Percentiles rank a stretch among this genome's conserved stretches.
Evolutionary conservation across 1,284 basidiomycete species (phyloP).

Genomic region (Agroathelia rolfsii): DNA sequence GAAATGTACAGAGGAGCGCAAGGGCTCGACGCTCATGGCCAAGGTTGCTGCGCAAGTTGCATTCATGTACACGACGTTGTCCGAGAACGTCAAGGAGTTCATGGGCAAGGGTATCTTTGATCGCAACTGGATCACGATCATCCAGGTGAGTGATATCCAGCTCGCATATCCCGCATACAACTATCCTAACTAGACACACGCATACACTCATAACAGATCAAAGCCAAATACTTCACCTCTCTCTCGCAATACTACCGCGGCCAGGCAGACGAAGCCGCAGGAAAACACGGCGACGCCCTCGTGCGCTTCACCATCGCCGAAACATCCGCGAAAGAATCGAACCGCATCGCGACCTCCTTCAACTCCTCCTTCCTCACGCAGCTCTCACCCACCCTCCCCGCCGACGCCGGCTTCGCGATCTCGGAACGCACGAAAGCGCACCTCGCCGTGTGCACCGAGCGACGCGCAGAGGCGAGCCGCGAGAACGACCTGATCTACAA

Average conservation of each 20-base stretch:
- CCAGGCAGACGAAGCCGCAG: conserved; percentile 65
- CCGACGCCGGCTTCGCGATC: conserved; percentile 75
- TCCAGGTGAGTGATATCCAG: conserved; percentile 49
- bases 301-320: conserved; percentile 79
- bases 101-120: conserved; percentile 94
- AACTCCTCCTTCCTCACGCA: conserved; percentile 62
- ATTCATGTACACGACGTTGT: conserved; percentile 67
- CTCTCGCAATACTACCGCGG: conserved; percentile 84
- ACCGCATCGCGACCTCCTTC: conserved; percentile 63
- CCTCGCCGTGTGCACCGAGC: conserved; percentile 67
- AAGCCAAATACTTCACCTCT: conserved; percentile 84
- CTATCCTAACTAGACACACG: conserved; percentile 3
- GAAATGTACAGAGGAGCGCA: conserved; percentile 89
- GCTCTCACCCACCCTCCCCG: conserved; percentile 77
- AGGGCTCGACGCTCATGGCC: conserved; percentile 67
- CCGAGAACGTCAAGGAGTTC: conserved; percentile 91
- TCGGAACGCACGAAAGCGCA: conserved; percentile 81
- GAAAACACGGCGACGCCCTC: conserved; percentile 82
- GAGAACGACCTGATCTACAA: conserved; percentile 99
- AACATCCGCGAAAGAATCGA: conserved; percentile 77
- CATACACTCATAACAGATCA: conserved; percentile 45
- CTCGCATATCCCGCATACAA: not conserved
- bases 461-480: conserved; percentile 66
- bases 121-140: conserved; percentile 83
- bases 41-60: conserved; percentile 85